Conservation (phyloP, 495 filamentous ascomycete genomes). For the Trichodelitschia bisporula region DNA sequence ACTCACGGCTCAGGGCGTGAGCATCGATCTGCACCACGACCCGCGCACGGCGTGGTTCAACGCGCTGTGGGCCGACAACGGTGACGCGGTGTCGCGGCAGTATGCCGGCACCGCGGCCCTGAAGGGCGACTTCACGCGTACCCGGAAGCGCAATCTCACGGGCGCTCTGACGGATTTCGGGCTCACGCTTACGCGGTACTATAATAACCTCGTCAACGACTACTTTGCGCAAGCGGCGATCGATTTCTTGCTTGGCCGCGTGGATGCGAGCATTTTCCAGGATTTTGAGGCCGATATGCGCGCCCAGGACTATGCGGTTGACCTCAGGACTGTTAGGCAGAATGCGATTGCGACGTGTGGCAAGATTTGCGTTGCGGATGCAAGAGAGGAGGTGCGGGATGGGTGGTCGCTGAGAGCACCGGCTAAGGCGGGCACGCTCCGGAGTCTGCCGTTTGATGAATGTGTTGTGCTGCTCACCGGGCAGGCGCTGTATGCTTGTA, state of each 20-base stretch:
- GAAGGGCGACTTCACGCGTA: conserved; percentile 88
- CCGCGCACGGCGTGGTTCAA: conserved; percentile 78
- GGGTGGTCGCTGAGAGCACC: conserved; percentile 66
- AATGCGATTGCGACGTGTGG: conserved; percentile 69
- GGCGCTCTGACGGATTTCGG: conserved; percentile 87
- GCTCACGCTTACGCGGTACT: conserved; percentile 49
- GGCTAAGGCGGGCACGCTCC: conserved; percentile 35
- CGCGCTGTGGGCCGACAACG: conserved; percentile 86
- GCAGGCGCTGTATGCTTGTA: conserved; percentile 57
- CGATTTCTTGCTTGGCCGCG: conserved; percentile 82
- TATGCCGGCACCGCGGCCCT: conserved; percentile 80
- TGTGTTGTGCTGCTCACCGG: conserved; percentile 69
- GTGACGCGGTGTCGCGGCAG: conserved; percentile 40
- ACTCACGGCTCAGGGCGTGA: conserved; percentile 45
- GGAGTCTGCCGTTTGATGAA: conserved; percentile 54
- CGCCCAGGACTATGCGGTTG: conserved; percentile 66
- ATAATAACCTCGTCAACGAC: conserved; percentile 75
- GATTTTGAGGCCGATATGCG: conserved; percentile 83
- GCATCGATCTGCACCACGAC: conserved; percentile 40
- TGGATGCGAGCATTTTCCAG: conserved; percentile 55
- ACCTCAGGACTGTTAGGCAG: conserved; percentile 56
- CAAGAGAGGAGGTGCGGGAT: conserved; percentile 54
- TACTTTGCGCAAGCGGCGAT: conserved; percentile 88
- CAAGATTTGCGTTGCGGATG: conserved; percentile 64
- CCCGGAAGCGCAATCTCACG: conserved; percentile 69